Conservation (phyloP, 2,329 filamentous ascomycete genomes). For the Alternaria rosae region DNA sequence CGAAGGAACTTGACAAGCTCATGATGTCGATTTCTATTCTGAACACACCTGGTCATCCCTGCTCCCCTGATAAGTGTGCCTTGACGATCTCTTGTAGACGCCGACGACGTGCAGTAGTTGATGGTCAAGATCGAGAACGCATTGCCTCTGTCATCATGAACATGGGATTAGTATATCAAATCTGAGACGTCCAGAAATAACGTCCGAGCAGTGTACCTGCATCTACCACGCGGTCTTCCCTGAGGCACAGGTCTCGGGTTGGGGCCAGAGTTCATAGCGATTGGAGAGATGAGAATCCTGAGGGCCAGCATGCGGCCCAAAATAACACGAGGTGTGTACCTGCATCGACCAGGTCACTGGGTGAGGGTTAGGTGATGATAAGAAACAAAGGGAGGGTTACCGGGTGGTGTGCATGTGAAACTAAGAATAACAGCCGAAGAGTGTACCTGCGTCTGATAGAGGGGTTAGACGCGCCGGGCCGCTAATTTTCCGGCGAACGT, state of each 20-base stretch:
- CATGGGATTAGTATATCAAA: not conserved
- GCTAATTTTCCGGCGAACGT: slow-evolving; percentile 6
- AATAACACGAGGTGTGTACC: slow-evolving; percentile 11
- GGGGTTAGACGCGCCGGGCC: slow-evolving; percentile 19
- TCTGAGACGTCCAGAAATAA: slow-evolving; percentile 8
- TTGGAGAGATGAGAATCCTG: not conserved
- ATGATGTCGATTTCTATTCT: not conserved
- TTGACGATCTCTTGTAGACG: not conserved
- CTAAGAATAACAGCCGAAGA: slow-evolving; percentile 25
- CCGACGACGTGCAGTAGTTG: not conserved
- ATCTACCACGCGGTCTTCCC: slow-evolving; percentile 5
- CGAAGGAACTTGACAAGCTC: not conserved
- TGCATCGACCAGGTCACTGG: slow-evolving; percentile 9
- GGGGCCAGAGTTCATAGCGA: not conserved
- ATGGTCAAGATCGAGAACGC: not conserved
- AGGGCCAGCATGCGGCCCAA: not conserved
- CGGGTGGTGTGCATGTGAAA: not conserved
- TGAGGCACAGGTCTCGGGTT: slow-evolving; percentile 5
- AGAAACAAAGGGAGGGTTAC: not conserved
- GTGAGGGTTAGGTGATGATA: not conserved
- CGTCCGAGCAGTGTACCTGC: not conserved
- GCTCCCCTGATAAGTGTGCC: not conserved
- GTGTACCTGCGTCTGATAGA: slow-evolving; percentile 29
- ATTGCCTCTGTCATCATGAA: not conserved
- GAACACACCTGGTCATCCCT: not conserved